These are phyloP conservation scores for Pouteria campechiana DNA, from an alignment of 179 eudicot genomes.

Conservation along the genomic window DNA sequence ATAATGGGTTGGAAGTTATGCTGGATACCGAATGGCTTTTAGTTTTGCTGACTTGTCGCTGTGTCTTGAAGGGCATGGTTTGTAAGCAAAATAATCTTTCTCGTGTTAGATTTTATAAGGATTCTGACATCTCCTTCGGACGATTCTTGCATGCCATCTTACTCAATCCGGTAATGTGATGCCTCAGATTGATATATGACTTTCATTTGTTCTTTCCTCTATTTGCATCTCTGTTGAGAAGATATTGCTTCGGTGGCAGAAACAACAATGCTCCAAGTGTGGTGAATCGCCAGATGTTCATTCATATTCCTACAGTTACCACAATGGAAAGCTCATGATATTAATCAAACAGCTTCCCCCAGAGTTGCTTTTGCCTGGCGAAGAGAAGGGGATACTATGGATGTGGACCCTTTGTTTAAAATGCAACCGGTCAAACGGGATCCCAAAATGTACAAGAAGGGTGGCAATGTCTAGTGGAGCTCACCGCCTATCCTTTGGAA, in stretches of 20 bases:
- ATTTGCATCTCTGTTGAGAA: no score
- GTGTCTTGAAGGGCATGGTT: slow-evolving; percentile 51
- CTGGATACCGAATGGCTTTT: slow-evolving; percentile 88
- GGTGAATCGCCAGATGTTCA: slow-evolving; percentile 65
- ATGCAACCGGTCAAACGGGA: slow-evolving; percentile 44
- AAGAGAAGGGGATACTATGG: slow-evolving; percentile 75
- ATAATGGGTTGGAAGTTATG: no score
- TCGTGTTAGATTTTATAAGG: slow-evolving; percentile 78
- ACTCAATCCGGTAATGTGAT: slow-evolving; percentile 56
- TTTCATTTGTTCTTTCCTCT: no score
- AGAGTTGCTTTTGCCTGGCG: slow-evolving; percentile 43
- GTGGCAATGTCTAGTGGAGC: slow-evolving; percentile 73
- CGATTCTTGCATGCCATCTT: slow-evolving; percentile 67
- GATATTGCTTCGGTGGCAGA: no score
- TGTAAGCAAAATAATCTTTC: slow-evolving; percentile 86
- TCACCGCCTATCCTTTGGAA: slow-evolving; percentile 80
- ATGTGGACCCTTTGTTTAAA: slow-evolving; percentile 97
- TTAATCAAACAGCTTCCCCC: slow-evolving; percentile 48
- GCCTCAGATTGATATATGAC: no score
- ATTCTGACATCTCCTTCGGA: slow-evolving; percentile 78
- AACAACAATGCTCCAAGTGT: slow-evolving; percentile 44
- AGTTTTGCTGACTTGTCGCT: slow-evolving; percentile 69
- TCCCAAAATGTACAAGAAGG: slow-evolving; percentile 53
- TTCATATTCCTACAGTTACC: slow-evolving; percentile 70
- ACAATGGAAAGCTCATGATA: slow-evolving; percentile 71